Evolutionary conservation across 2,329 filamentous ascomycete genomes (phyloP), one percentile per base, ranked within the genome.

Genomic region (Calonectria montana): DNA sequence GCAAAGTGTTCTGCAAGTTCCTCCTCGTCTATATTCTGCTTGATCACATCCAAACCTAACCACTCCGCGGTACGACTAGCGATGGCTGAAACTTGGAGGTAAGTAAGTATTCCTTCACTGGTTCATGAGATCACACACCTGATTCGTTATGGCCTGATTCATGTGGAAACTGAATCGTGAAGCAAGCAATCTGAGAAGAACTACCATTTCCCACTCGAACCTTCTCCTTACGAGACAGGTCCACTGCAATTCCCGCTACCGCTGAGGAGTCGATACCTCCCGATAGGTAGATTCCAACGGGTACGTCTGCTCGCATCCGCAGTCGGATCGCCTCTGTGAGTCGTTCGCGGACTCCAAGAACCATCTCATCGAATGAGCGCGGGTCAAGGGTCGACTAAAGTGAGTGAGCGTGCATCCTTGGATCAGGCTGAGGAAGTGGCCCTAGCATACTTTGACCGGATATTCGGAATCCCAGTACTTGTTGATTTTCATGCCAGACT

Each of bases 391-490:
- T 35, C 9, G 29, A 15, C 61, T 64, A 31, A 2, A 18, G 18
- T 9, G n/a, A 6, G 16, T 57, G 25, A 47, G 61, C 61, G 27
- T 6, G 27, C 23, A 35, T 47, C 18, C n/a, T 10, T 13, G 10
- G n/a, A n/a, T 16, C 7, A 29, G 5, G 21, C 25, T 15, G 31
- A 59, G 23, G 15, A 31, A 23, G 4, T 12, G 53, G 21, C 3
- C 53, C 7, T 39, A 39, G n/a, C 61, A 25, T 37, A 64, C 61
- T 43, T 64, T 64, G 13, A 39, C 61, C 18, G 43, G 16, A 47
- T 39, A 64, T 64, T 64, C 61, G 15, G 61, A 43, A 25, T 50
- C 61, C 61, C 61, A 64, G 23, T 64, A 64, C 27, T 37, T 64
- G 61, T 37, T 21, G 9, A 48, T 35, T 29, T 39, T 21, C 29